phyloP scores from a whole-genome alignment of 1,284 basidiomycete species.

The Rhodotorula sp. region DNA sequence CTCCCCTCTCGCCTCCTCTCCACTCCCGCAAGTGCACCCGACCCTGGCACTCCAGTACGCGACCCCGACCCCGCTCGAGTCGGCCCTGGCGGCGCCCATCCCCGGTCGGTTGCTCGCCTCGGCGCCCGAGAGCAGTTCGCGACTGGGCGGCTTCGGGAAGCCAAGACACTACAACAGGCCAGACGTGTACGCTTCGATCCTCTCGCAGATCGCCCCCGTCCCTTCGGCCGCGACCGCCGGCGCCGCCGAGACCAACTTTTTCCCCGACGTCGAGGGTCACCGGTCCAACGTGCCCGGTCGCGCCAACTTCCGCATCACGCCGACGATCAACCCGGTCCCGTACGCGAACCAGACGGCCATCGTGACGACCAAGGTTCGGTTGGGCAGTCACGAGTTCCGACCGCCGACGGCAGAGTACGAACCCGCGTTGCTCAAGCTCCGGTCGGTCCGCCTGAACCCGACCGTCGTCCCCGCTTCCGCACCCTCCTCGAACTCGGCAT shows the following conservation, averaged over 20 bases:
- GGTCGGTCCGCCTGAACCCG: conserved; percentile 12
- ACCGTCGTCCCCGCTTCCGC: conserved; percentile 8
- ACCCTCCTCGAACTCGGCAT: background rate
- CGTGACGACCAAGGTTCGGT: background rate
- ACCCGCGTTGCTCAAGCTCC: conserved; percentile 19
- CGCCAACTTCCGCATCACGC: conserved; percentile 26
- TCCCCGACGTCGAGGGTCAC: conserved; percentile 30
- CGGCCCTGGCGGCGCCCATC: conserved; percentile 23
- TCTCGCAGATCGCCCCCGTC: conserved; percentile 25
- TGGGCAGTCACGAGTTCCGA: conserved; percentile 9
- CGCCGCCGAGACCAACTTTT: conserved; percentile 25
- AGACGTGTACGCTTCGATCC: conserved; percentile 28
- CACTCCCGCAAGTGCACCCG: conserved; percentile 31
- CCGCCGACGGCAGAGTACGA: conserved; percentile 29
- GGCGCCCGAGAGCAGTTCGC: background rate
- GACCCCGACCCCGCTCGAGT: conserved; percentile 30
- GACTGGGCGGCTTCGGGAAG: conserved; percentile 1
- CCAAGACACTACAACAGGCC: too few relatives aligned
- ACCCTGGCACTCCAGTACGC: conserved; percentile 38
- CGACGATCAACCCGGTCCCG: conserved; percentile 18
- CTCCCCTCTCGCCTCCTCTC: background rate
- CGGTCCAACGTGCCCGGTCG: conserved; percentile 38
- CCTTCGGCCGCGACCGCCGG: background rate
- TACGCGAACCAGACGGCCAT: conserved; percentile 13
- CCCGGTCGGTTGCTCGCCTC: conserved; percentile 35